A percentile compares a stretch with the other conserved stretches of the same genome.
Evolutionary conservation across 1,139 yeast genomes (phyloP).

Genomic region (Magnusiomyces tetraspermus): DNA sequence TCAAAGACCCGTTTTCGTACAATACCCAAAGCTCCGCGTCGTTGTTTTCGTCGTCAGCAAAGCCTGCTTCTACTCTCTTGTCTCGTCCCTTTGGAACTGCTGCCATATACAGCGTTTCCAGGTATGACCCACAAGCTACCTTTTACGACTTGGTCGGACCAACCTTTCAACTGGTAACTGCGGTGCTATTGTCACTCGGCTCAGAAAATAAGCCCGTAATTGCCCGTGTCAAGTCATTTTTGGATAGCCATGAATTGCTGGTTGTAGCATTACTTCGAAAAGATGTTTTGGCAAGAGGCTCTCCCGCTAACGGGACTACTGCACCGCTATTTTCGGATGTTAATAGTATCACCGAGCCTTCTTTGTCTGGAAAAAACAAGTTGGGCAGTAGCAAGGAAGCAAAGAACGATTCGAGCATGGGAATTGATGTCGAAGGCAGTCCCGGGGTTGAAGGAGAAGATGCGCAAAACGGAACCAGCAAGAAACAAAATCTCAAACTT

Average conservation of each 20-base stretch:
- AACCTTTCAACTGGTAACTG: constrained; percentile 60
- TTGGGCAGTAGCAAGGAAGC: too few species aligned
- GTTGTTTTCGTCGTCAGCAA: background rate
- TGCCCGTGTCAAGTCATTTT: constrained; percentile 43
- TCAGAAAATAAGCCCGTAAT: constrained; percentile 63
- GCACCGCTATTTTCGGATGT: background rate
- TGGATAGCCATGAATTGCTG: constrained; percentile 47
- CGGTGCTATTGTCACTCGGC: constrained; percentile 68
- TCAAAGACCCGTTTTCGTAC: background rate
- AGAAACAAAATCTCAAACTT: constrained; percentile 10
- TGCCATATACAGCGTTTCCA: background rate
- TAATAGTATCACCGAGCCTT: too few species aligned
- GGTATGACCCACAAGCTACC: constrained; percentile 17
- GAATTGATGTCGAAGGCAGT: background rate
- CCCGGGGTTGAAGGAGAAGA: constrained; percentile 36
- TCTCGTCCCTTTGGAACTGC: background rate
- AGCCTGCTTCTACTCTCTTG: background rate
- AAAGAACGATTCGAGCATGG: background rate
- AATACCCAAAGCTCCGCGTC: background rate
- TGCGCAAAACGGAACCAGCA: constrained; percentile 7
- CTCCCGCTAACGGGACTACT: background rate
- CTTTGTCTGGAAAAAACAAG: too few species aligned
- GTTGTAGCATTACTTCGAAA: constrained; percentile 63
- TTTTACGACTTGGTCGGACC: constrained; percentile 69
- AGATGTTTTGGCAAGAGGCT: constrained; percentile 35